phyloP scores from a whole-genome alignment of 169 alveolate species.

The Plasmodium malariae region DNA sequence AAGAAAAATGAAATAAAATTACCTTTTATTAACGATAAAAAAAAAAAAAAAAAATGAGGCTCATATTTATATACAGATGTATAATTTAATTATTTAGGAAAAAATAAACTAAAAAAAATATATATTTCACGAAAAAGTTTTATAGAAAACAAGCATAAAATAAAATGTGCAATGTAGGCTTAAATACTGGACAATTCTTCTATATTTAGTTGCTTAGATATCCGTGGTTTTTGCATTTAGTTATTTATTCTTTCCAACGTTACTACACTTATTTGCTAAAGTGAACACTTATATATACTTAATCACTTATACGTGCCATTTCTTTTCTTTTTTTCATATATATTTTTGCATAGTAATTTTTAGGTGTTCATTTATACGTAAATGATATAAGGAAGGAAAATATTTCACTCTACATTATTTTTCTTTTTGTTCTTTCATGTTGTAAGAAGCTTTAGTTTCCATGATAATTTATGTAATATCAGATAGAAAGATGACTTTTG shows the following conservation, averaged over 20 bases:
- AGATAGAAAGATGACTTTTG: slow-evolving; percentile 1
- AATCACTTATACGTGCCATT: neutral
- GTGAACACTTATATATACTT: neutral
- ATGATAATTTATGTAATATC: slow-evolving; percentile 20
- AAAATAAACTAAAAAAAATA: neutral
- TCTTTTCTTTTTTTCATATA: neutral
- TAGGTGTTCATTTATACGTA: neutral
- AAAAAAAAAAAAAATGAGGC: neutral
- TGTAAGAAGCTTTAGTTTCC: slow-evolving; percentile 9
- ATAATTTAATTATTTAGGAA: neutral
- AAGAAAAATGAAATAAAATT: neutral
- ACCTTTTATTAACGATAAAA: neutral
- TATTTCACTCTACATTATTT: neutral
- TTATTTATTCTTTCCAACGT: neutral
- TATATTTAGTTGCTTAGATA: neutral
- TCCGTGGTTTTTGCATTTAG: neutral
- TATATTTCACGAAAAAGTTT: slow-evolving; percentile 28
- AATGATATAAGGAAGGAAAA: slow-evolving; percentile 16
- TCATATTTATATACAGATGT: slow-evolving; percentile 4
- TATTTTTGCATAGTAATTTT: slow-evolving; percentile 3
- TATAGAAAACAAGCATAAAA: slow-evolving; percentile 10
- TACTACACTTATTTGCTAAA: neutral
- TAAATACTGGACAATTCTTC: neutral
- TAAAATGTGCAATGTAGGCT: neutral
- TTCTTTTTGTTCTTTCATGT: slow-evolving; percentile 1